phyloP scores from a whole-genome alignment of 2,329 filamentous ascomycete species.

The Pezizomycotina sp. region DNA sequence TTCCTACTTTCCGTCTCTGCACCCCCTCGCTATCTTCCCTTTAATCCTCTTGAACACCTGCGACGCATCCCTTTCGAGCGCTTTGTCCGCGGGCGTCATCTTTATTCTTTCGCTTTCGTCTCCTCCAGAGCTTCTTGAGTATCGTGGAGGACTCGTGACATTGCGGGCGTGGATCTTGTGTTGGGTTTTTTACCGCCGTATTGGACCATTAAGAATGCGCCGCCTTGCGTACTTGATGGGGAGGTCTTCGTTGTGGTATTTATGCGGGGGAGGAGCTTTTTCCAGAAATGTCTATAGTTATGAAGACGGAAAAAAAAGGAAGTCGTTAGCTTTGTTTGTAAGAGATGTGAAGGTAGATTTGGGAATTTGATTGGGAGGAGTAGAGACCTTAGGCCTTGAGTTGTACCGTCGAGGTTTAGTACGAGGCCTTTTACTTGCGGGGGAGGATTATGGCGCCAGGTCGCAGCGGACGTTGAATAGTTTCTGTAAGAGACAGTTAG shows the following conservation, averaged over 20 bases:
- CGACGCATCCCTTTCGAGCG: not conserved
- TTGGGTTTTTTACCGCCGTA: too few relatives aligned
- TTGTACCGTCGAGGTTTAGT: constrained; percentile 49
- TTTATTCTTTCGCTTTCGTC: constrained; percentile 4
- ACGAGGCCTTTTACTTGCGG: constrained; percentile 58
- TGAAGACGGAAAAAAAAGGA: too few relatives aligned
- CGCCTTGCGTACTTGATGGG: too few relatives aligned
- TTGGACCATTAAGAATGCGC: too few relatives aligned
- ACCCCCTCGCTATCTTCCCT: constrained; percentile 2
- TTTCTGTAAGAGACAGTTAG: constrained; percentile 38
- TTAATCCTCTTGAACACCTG: too few relatives aligned
- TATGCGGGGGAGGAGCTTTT: constrained; percentile 63
- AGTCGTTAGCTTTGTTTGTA: constrained; percentile 28
- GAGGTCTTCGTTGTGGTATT: constrained; percentile 81
- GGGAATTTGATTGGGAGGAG: not conserved
- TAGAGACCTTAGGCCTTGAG: constrained; percentile 40
- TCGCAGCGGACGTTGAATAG: constrained; percentile 55
- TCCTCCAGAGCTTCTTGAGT: not conserved
- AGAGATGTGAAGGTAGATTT: constrained; percentile 21
- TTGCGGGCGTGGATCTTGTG: too few relatives aligned
- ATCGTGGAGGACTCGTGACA: too few relatives aligned
- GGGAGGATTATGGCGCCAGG: constrained; percentile 68
- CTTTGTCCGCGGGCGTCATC: constrained; percentile 2
- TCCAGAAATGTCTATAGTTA: constrained; percentile 75
- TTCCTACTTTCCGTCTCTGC: constrained; percentile 12